Conservation (phyloP, 768 basidiomycete species). For the Lactifluus volemus region DNA sequence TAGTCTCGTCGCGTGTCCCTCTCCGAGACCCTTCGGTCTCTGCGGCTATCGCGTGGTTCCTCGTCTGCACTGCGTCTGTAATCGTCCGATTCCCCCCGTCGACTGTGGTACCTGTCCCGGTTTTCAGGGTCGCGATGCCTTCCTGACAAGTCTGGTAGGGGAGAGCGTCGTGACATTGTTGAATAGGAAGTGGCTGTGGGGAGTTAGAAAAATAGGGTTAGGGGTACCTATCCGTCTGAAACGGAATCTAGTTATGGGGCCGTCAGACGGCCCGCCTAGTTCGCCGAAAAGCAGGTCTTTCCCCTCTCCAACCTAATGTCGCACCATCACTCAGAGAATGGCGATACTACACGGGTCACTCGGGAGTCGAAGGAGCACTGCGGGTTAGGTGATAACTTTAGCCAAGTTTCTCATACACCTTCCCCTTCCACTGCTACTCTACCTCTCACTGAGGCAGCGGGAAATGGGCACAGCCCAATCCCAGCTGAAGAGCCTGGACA, state of each 20-base stretch:
- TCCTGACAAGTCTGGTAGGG: constrained; percentile 8
- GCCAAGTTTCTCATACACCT: background rate
- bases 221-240: background rate
- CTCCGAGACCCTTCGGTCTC: constrained; percentile 1
- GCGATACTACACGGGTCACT: background rate
- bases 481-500: background rate
- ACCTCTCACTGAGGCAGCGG: background rate
- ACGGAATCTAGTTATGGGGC: background rate
- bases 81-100: background rate
- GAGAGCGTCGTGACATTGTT: constrained; percentile 20
- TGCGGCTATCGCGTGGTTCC: background rate
- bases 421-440: background rate
- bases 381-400: background rate
- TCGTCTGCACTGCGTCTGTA: background rate
- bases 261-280: background rate
- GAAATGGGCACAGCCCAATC: background rate
- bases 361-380: background rate
- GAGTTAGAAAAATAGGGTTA: background rate
- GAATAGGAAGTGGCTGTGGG: background rate
- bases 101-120: background rate
- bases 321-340: background rate
- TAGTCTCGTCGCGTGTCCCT: background rate
- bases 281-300: constrained; percentile 15
- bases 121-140: constrained; percentile 7
- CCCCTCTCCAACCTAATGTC: background rate